A percentile compares a stretch with the other conserved stretches of the same genome.
These are phyloP conservation scores for Acephala macrosclerotiorum DNA, from an alignment of 2,329 filamentous ascomycete genomes.

Conservation along the genomic window DNA sequence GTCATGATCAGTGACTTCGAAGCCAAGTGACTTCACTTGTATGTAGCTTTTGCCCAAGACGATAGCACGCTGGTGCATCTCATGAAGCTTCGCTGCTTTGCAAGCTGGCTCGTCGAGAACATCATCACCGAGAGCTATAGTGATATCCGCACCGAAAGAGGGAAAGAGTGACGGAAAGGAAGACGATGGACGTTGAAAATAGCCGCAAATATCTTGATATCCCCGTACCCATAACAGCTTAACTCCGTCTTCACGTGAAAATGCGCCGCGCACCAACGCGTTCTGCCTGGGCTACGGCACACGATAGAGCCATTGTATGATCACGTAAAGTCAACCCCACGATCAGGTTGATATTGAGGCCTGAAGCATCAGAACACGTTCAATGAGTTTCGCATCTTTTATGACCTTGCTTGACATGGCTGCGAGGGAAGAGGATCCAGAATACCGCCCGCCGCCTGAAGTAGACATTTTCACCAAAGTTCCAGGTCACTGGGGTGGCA, in stretches of 20 bases:
- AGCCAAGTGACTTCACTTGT: too few relatives aligned
- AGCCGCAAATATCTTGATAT: background rate
- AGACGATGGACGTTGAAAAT: background rate
- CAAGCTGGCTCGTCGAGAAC: background rate
- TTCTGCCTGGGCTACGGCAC: background rate
- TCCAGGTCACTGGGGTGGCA: background rate
- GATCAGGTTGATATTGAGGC: background rate
- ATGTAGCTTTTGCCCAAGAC: too few relatives aligned
- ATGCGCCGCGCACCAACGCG: background rate
- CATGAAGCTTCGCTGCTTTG: background rate
- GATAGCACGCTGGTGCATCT: too few relatives aligned
- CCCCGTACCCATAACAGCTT: too few relatives aligned
- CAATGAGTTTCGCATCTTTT: slow-evolving; percentile 4
- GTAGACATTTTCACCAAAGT: background rate
- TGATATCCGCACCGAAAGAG: background rate
- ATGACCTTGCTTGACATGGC: slow-evolving; percentile 3
- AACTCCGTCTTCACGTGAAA: too few relatives aligned
- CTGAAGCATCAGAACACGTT: background rate
- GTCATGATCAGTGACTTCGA: too few relatives aligned
- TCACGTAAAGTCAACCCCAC: background rate
- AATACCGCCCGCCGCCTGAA: background rate
- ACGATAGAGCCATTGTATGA: background rate
- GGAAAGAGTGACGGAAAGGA: background rate
- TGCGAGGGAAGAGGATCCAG: background rate
- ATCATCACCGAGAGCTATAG: background rate